These are phyloP conservation scores for Pythium biforme DNA, from an alignment of 352 stramenopile species.

Conservation along the genomic window DNA sequence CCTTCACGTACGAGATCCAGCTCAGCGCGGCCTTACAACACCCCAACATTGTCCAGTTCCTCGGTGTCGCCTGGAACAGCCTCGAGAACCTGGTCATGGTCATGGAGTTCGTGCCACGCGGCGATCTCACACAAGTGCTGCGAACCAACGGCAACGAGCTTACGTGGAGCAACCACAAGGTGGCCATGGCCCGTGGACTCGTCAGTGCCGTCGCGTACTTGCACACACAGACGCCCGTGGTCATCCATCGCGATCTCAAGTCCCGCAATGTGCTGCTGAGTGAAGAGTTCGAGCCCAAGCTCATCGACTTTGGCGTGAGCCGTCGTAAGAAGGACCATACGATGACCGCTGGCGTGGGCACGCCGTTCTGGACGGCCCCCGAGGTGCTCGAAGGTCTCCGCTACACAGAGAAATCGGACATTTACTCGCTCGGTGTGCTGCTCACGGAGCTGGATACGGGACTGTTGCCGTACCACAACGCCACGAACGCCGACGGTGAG, in stretches of 20 bases:
- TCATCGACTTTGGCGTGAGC: slow-evolving; percentile 15
- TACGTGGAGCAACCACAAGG: not conserved
- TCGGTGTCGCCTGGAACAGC: slow-evolving; percentile 22
- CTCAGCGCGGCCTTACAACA: slow-evolving; percentile 21
- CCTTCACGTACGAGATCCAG: slow-evolving; percentile 25
- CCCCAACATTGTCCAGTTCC: slow-evolving; percentile 20
- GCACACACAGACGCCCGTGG: slow-evolving; percentile 8
- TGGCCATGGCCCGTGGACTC: not conserved
- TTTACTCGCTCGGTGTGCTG: slow-evolving; percentile 31
- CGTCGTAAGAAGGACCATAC: slow-evolving; percentile 10
- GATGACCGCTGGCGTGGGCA: slow-evolving; percentile 1
- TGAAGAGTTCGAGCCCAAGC: not conserved
- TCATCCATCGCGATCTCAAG: slow-evolving; percentile 72
- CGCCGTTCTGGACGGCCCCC: slow-evolving; percentile 16
- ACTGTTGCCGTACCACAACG: slow-evolving; percentile 24
- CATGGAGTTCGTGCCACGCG: slow-evolving; percentile 11
- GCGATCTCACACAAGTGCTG: slow-evolving; percentile 7
- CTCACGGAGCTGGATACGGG: slow-evolving; percentile 29
- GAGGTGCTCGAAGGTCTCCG: slow-evolving; percentile 14
- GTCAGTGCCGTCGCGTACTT: slow-evolving; percentile 10
- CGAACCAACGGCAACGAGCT: not conserved
- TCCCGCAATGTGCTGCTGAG: slow-evolving; percentile 48
- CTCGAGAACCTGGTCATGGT: slow-evolving; percentile 16
- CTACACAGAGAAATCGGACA: slow-evolving; percentile 14
- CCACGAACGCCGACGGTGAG: not conserved